A percentile compares a stretch with the other conserved stretches of the same genome.
phyloP scores from a whole-genome alignment of 2,329 filamentous ascomycete genomes.

The Emericellopsis cladophorae region DNA sequence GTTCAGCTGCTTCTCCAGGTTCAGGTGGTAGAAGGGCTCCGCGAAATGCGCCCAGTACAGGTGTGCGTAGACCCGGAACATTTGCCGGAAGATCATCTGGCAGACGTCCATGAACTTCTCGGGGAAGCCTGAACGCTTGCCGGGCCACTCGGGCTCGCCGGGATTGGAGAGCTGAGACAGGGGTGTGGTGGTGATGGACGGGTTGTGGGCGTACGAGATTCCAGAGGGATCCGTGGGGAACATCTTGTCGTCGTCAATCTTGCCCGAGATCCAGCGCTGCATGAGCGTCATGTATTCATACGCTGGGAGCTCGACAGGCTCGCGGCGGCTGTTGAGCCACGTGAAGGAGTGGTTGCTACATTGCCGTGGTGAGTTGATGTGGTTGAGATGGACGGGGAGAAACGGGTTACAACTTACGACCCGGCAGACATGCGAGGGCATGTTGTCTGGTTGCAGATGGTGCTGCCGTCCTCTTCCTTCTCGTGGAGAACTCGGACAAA shows the following conservation, averaged over 20 bases:
- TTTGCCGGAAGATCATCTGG: slow-evolving; percentile 90
- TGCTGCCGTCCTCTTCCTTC: slow-evolving; percentile 62
- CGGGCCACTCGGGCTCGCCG: slow-evolving; percentile 64
- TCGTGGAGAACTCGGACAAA: slow-evolving; percentile 85
- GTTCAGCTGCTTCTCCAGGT: slow-evolving; percentile 70
- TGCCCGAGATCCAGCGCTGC: slow-evolving; percentile 93
- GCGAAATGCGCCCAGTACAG: slow-evolving; percentile 94
- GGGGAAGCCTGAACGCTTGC: slow-evolving; percentile 87
- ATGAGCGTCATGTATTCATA: slow-evolving; percentile 91
- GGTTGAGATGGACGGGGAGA: not conserved
- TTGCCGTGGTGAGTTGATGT: not conserved
- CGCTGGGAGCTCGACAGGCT: slow-evolving; percentile 84
- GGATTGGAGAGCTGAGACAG: slow-evolving; percentile 49
- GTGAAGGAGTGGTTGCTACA: slow-evolving; percentile 82
- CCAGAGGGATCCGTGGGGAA: slow-evolving; percentile 78
- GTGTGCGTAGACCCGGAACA: slow-evolving; percentile 97
- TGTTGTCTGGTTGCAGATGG: slow-evolving; percentile 71
- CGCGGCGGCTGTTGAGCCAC: slow-evolving; percentile 80
- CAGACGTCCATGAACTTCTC: slow-evolving; percentile 81
- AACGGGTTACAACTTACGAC: slow-evolving; percentile 46
- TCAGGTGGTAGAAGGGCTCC: slow-evolving; percentile 73
- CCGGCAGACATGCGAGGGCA: slow-evolving; percentile 94
- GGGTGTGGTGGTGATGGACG: slow-evolving; percentile 43
- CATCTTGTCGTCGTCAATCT: slow-evolving; percentile 79
- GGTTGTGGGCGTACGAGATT: slow-evolving; percentile 52